Evolutionary conservation across 441 rosid genomes (phyloP).

Genomic region (Erodium moschatum): DNA sequence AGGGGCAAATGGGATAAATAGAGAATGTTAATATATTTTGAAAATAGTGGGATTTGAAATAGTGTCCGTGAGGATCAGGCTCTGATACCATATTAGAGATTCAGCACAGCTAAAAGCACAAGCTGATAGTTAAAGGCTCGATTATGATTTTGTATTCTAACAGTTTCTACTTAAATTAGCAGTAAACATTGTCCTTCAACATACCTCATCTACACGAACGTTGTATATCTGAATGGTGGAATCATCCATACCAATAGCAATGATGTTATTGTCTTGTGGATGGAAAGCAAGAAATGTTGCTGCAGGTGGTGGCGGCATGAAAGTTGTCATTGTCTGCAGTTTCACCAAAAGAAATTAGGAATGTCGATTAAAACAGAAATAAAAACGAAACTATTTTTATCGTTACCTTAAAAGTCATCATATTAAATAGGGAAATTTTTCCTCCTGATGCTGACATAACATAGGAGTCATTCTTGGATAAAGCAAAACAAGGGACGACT

Average conservation of each 20-base stretch:
- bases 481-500: constrained; percentile 70
- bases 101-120: too few relatives aligned
- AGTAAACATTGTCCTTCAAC: constrained; percentile 7
- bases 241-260: constrained; percentile 82
- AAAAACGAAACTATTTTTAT: background rate
- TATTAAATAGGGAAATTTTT: constrained; percentile 72
- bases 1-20: too few relatives aligned
- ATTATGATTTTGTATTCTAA: too few relatives aligned
- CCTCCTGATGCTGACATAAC: constrained; percentile 65
- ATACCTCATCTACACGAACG: constrained; percentile 78
- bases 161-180: background rate
- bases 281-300: constrained; percentile 83
- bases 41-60: too few relatives aligned
- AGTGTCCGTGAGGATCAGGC: too few relatives aligned
- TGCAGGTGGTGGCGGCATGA: constrained; percentile 79
- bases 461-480: constrained; percentile 79
- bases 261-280: constrained; percentile 75
- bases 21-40: too few relatives aligned
- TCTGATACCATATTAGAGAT: too few relatives aligned
- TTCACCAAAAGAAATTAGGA: constrained; percentile 15
- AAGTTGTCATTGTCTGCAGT: constrained; percentile 71
- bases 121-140: too few relatives aligned
- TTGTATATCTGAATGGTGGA: constrained; percentile 70
- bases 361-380: constrained; percentile 10
- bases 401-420: constrained; percentile 82